Evolutionary conservation across 2,329 filamentous ascomycete genomes (phyloP).

Genomic region (Bipolaris zeicola): DNA sequence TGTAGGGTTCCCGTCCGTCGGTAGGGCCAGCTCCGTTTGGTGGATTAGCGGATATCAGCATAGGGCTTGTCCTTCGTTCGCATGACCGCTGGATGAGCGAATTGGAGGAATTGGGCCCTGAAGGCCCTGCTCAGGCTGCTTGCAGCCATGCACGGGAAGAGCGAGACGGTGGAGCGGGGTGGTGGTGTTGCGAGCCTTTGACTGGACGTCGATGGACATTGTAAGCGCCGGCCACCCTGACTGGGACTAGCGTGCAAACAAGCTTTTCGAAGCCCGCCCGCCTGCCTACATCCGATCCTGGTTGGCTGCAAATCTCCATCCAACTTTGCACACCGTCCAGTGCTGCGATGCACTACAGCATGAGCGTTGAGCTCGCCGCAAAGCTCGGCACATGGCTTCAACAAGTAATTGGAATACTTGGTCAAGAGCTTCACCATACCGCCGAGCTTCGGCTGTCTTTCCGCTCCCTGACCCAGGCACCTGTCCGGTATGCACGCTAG

Average conservation of each 20-base stretch:
- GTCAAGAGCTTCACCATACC: constrained; percentile 4
- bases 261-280: constrained; percentile 25
- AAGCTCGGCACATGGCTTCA: constrained; percentile 7
- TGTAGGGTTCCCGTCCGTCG: constrained; percentile 19
- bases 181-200: constrained; percentile 21
- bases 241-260: constrained; percentile 17
- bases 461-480: not conserved
- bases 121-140: constrained; percentile 26
- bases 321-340: constrained; percentile 7
- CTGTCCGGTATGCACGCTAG: not conserved
- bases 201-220: constrained; percentile 23
- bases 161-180: constrained; percentile 30
- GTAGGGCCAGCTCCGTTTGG: constrained; percentile 15
- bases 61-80: constrained; percentile 39
- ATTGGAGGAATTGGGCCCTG: constrained; percentile 27
- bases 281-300: constrained; percentile 12
- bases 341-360: constrained; percentile 5
- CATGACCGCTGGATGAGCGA: constrained; percentile 41
- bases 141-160: constrained; percentile 41
- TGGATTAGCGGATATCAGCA: constrained; percentile 11
- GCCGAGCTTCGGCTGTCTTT: not conserved
- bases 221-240: constrained; percentile 26
- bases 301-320: constrained; percentile 23
- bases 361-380: constrained; percentile 12
- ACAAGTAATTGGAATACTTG: constrained; percentile 1